Conservation (phyloP, 192 early-diverging fungal genomes). For the Coemansia sp. region DNA sequence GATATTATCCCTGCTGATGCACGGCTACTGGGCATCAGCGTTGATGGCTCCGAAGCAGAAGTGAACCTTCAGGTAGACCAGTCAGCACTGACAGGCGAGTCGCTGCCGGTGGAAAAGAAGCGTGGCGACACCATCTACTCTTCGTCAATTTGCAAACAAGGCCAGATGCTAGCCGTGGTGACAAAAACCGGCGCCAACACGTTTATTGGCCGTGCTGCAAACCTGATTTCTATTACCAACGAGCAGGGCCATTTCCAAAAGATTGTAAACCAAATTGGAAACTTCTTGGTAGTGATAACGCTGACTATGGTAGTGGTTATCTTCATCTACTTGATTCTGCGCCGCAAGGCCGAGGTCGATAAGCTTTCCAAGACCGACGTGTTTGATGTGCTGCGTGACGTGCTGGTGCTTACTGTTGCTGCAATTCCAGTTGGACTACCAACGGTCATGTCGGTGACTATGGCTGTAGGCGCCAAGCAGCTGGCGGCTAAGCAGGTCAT, state of each 20-base stretch:
- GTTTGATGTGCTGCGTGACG: conserved; percentile 64
- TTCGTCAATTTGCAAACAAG: conserved; percentile 92
- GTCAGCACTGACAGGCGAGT: conserved; percentile 92
- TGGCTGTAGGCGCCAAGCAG: conserved; percentile 87
- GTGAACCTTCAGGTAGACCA: conserved; percentile 85
- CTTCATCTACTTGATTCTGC: conserved; percentile 68
- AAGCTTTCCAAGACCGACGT: conserved; percentile 54
- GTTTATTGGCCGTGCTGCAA: conserved; percentile 94
- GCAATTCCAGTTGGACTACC: conserved; percentile 92
- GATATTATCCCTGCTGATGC: conserved; percentile 94
- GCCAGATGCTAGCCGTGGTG: conserved; percentile 88
- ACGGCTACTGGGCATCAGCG: conserved; percentile 73
- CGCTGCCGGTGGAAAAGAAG: conserved; percentile 81
- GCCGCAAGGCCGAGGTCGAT: conserved; percentile 52
- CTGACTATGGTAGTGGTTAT: conserved; percentile 75
- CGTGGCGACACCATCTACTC: conserved; percentile 84
- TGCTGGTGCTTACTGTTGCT: conserved; percentile 88
- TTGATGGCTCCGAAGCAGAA: conserved; percentile 75
- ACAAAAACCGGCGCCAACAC: conserved; percentile 90
- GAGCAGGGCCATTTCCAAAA: conserved; percentile 98
- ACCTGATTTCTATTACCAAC: conserved; percentile 85
- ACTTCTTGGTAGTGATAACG: conserved; percentile 86
- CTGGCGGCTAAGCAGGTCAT: conserved; percentile 89
- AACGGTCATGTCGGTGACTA: conserved; percentile 90
- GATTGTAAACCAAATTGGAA: conserved; percentile 88